Evolutionary conservation across 345 rosid species (phyloP).

Genomic region (Capsella bursapastoris): DNA sequence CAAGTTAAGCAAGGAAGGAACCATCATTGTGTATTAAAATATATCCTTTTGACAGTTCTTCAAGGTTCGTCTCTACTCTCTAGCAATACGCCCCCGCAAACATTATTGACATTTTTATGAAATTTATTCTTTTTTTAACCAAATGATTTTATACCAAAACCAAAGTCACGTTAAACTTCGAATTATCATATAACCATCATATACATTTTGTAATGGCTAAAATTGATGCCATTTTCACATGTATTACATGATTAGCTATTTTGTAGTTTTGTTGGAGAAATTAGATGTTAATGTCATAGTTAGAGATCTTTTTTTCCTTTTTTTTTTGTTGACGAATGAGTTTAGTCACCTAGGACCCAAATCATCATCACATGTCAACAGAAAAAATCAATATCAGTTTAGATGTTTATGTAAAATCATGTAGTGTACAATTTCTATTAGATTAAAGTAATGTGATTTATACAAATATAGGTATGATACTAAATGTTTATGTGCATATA

Average conservation of each 20-base stretch:
- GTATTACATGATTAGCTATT: too few relatives aligned
- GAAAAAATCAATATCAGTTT: not conserved
- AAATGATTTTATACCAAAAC: slow-evolving; percentile 12
- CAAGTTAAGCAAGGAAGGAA: slow-evolving; percentile 23
- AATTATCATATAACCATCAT: not conserved
- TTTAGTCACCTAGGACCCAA: not conserved
- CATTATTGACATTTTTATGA: slow-evolving; percentile 1
- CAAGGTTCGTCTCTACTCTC: slow-evolving; percentile 11
- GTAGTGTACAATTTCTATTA: not conserved
- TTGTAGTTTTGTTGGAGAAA: not conserved
- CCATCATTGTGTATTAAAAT: slow-evolving; percentile 21
- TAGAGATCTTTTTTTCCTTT: too few relatives aligned
- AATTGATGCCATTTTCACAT: too few relatives aligned
- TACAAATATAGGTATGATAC: slow-evolving; percentile 1
- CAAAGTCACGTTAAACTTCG: not conserved
- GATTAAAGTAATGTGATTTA: not conserved
- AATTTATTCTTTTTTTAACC: not conserved
- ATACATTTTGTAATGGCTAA: not conserved
- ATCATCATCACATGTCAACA: not conserved
- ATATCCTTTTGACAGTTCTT: slow-evolving; percentile 25
- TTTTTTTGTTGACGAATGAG: not conserved
- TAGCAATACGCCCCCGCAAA: not conserved
- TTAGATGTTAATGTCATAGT: not conserved
- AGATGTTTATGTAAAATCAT: not conserved
- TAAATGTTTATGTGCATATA: not conserved